These are phyloP conservation scores for Magnusiomyces suaveolens DNA, from an alignment of 1,139 yeast genomes.

Conservation along the genomic window DNA sequence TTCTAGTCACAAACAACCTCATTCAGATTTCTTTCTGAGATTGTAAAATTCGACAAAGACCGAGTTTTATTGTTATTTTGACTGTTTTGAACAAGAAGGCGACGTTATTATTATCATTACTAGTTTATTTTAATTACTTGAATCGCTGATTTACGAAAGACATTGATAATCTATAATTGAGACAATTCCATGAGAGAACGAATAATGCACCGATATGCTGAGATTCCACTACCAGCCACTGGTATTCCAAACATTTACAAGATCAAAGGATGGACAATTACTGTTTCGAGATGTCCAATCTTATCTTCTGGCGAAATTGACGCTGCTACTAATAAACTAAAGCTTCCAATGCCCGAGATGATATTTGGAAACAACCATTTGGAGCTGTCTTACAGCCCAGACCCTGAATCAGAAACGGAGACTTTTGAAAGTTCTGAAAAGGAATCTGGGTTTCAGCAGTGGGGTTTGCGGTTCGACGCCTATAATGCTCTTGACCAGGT, in stretches of 20 bases:
- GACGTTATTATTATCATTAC: too few relatives aligned
- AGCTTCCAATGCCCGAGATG: conserved; percentile 93
- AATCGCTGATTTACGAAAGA: too few relatives aligned
- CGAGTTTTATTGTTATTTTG: too few relatives aligned
- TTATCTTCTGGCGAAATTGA: conserved; percentile 68
- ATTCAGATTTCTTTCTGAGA: too few relatives aligned
- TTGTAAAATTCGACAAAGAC: too few relatives aligned
- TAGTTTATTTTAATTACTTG: too few relatives aligned
- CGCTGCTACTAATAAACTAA: conserved; percentile 47
- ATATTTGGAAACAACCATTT: conserved; percentile 83
- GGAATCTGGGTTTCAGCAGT: conserved; percentile 31
- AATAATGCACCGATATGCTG: not conserved
- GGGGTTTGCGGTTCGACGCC: conserved; percentile 58
- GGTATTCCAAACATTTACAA: conserved; percentile 2
- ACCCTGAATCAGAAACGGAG: not conserved
- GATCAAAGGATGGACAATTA: conserved; percentile 66
- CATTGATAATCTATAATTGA: too few relatives aligned
- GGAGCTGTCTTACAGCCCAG: not conserved
- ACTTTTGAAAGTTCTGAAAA: conserved; percentile 33
- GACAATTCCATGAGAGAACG: not conserved
- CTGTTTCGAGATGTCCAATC: conserved; percentile 67
- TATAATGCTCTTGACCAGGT: conserved; percentile 71
- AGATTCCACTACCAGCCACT: conserved; percentile 1
- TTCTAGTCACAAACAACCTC: too few relatives aligned
- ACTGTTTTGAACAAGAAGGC: too few relatives aligned